Evolutionary conservation across 495 filamentous ascomycete genomes (phyloP).

Genomic region (Neurospora africana): DNA sequence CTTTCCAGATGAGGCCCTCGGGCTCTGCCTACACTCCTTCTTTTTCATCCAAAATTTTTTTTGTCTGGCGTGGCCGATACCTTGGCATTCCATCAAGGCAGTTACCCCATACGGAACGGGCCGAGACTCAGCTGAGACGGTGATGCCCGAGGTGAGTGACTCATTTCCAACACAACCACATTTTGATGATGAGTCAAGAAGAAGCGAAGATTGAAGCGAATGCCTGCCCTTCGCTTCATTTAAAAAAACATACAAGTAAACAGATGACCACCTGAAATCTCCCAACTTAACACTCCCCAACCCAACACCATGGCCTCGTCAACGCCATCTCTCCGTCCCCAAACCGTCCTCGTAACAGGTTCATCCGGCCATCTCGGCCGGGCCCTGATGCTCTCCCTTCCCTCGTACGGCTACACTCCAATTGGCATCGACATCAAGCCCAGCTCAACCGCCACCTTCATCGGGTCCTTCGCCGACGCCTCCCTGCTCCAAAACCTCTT

Average conservation of each 20-base stretch:
- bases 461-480: slow-evolving; percentile 14
- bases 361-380: slow-evolving; percentile 23
- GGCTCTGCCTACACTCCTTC: neutral
- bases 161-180: neutral
- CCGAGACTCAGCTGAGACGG: neutral
- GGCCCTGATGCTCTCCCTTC: slow-evolving; percentile 19
- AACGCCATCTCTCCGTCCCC: neutral
- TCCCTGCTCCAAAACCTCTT: slow-evolving; percentile 11
- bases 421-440: slow-evolving; percentile 20
- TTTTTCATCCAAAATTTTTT: neutral
- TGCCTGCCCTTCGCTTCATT: neutral
- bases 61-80: neutral
- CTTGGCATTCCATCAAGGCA: neutral
- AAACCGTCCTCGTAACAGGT: slow-evolving; percentile 22
- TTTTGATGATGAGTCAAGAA: neutral
- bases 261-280: neutral
- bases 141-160: neutral
- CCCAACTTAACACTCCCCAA: neutral
- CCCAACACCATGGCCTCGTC: neutral
- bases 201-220: neutral
- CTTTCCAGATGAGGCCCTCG: neutral
- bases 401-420: slow-evolving; percentile 13
- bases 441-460: slow-evolving; percentile 10
- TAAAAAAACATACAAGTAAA: neutral
- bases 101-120: neutral